These are phyloP conservation scores for Physcomitrium patens DNA, from an alignment of 225 moss, liverwort and hornwort species.

Conservation along the genomic window DNA sequence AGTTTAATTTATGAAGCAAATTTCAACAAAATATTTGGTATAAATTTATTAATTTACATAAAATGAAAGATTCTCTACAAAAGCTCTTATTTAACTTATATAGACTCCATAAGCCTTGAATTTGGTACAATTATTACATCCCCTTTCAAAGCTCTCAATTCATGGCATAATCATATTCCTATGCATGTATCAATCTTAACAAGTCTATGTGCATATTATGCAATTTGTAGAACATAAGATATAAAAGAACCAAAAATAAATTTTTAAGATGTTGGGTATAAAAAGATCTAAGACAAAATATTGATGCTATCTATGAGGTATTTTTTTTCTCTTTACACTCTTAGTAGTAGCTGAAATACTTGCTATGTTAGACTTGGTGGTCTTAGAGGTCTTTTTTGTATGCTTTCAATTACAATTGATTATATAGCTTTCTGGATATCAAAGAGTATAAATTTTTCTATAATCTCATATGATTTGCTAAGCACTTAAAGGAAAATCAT, in stretches of 20 bases:
- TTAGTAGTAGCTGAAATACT: constrained; percentile 27
- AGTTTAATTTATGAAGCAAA: not conserved
- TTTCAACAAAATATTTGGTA: not conserved
- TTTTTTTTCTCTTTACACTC: constrained; percentile 52
- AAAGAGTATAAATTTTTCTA: constrained; percentile 52
- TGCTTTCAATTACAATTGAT: constrained; percentile 59
- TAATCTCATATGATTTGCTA: constrained; percentile 28
- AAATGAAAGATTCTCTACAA: constrained; percentile 4
- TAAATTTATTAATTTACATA: not conserved
- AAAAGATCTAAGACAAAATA: not conserved
- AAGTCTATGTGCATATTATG: constrained; percentile 11
- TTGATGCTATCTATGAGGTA: constrained; percentile 18
- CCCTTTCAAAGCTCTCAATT: not conserved
- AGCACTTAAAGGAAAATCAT: constrained; percentile 47
- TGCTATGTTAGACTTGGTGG: constrained; percentile 27
- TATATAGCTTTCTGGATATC: constrained; percentile 73
- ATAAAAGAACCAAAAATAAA: too few relatives aligned
- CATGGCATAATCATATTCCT: not conserved
- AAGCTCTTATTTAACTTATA: not conserved
- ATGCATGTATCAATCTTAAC: not conserved
- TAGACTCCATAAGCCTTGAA: not conserved
- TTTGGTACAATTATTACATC: not conserved
- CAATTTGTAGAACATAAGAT: too few relatives aligned
- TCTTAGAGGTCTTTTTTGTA: constrained; percentile 48
- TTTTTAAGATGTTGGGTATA: not conserved